A percentile compares a stretch with the other conserved stretches of the same genome.
phyloP scores from a whole-genome alignment of 805 yeast genomes.

The Isabelozyma rhagii region DNA sequence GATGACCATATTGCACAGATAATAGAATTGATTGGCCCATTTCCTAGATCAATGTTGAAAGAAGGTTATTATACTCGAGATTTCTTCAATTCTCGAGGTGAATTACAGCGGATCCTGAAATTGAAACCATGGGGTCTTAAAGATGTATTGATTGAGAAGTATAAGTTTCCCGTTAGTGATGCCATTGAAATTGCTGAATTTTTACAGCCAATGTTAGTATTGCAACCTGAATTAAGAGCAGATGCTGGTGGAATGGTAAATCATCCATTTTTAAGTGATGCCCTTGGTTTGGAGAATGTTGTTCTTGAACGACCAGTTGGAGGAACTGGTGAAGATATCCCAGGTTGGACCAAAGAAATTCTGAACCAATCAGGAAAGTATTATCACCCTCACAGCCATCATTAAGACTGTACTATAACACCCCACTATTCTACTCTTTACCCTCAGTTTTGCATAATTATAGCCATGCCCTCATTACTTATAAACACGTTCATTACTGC shows the following conservation, averaged over 20 bases:
- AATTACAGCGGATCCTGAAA: constrained; percentile 73
- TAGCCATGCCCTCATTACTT: background rate
- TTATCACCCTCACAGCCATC: constrained; percentile 7
- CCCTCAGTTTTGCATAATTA: background rate
- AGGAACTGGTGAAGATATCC: constrained; percentile 81
- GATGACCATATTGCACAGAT: constrained; percentile 97
- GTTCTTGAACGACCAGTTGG: constrained; percentile 71
- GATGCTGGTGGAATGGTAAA: constrained; percentile 96
- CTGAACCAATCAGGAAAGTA: constrained; percentile 7
- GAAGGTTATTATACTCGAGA: constrained; percentile 61
- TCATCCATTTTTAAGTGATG: constrained; percentile 82
- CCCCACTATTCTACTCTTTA: background rate
- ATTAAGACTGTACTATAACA: background rate
- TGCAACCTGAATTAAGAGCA: constrained; percentile 78
- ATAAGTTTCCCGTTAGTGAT: constrained; percentile 64
- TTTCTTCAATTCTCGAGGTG: constrained; percentile 65
- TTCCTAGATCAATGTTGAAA: constrained; percentile 58
- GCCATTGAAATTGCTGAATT: constrained; percentile 75
- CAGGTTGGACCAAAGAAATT: constrained; percentile 84
- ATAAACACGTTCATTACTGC: background rate
- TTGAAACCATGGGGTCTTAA: constrained; percentile 87
- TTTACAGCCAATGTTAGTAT: constrained; percentile 73
- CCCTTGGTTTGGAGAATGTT: constrained; percentile 70
- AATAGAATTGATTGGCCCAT: constrained; percentile 71
- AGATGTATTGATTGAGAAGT: constrained; percentile 82